These are phyloP conservation scores for Mycena latifolia DNA, from an alignment of 768 basidiomycete genomes.

Conservation along the genomic window DNA sequence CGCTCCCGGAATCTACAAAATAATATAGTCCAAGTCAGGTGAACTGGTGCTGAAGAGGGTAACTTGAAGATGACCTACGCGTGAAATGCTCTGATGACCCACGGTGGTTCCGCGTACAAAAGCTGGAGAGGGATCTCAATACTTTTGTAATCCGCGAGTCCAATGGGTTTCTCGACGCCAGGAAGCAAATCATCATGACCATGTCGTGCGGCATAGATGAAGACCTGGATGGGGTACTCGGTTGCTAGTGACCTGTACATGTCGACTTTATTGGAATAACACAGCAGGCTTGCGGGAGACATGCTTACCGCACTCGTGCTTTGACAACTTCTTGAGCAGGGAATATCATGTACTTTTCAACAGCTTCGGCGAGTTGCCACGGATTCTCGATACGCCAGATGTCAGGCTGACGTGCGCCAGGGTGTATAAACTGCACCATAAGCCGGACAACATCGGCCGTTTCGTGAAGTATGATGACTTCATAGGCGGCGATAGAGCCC, in stretches of 20 bases:
- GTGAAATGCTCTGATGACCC: constrained; percentile 23
- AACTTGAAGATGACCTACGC: constrained; percentile 19
- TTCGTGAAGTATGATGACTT: constrained; percentile 22
- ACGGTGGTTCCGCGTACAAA: constrained; percentile 27
- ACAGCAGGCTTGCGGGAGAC: constrained; percentile 20
- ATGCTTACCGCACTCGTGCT: constrained; percentile 26
- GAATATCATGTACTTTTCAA: constrained; percentile 27
- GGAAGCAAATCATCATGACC: constrained; percentile 25
- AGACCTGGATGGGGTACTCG: constrained; percentile 21
- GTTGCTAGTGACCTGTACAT: constrained; percentile 25
- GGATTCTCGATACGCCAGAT: constrained; percentile 19
- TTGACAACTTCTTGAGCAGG: constrained; percentile 22
- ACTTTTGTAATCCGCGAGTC: constrained; percentile 24
- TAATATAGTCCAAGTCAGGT: constrained; percentile 22
- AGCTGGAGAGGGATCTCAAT: constrained; percentile 22
- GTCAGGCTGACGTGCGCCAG: constrained; percentile 24
- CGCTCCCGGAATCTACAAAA: constrained; percentile 26
- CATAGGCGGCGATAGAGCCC: constrained; percentile 15
- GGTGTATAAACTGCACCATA: constrained; percentile 26
- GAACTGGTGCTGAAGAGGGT: constrained; percentile 13
- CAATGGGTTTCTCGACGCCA: constrained; percentile 24
- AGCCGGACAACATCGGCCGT: constrained; percentile 19
- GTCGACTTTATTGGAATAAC: constrained; percentile 17
- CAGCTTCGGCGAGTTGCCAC: constrained; percentile 26
- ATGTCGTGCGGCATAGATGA: constrained; percentile 26